phyloP scores from a whole-genome alignment of 2,329 filamentous ascomycete species.

The Teratosphaeria pseudoeucalypti region DNA sequence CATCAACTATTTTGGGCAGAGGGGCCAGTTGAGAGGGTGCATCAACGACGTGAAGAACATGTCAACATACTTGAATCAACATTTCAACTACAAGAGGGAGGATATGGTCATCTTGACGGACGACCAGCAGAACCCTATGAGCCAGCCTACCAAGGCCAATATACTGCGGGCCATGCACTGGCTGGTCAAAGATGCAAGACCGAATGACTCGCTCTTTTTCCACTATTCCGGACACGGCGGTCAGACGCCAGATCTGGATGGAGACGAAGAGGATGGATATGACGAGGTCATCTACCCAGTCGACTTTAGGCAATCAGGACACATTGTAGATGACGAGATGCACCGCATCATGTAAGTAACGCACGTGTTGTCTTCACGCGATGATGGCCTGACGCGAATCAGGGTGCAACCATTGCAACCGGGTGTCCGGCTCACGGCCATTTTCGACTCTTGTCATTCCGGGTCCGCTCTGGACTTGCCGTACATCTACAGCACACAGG shows the following conservation, averaged over 20 bases:
- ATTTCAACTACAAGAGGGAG: slow-evolving; percentile 85
- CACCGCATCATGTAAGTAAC: slow-evolving; percentile 53
- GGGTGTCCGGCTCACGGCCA: slow-evolving; percentile 74
- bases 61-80: slow-evolving; percentile 78
- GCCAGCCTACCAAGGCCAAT: slow-evolving; percentile 90
- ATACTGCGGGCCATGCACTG: slow-evolving; percentile 95
- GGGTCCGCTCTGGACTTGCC: slow-evolving; percentile 67
- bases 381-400: slow-evolving; percentile 9
- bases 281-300: slow-evolving; percentile 79
- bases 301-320: slow-evolving; percentile 67
- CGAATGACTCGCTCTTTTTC: slow-evolving; percentile 94
- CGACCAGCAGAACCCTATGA: slow-evolving; percentile 95
- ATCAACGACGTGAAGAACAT: slow-evolving; percentile 98
- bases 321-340: slow-evolving; percentile 78
- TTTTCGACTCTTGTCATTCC: slow-evolving; percentile 74
- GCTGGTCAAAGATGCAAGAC: slow-evolving; percentile 84
- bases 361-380: not conserved
- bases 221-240: slow-evolving; percentile 87
- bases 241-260: slow-evolving; percentile 69
- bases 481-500: slow-evolving; percentile 72
- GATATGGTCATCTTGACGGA: slow-evolving; percentile 97
- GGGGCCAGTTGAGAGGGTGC: slow-evolving; percentile 80
- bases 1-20: slow-evolving; percentile 93
- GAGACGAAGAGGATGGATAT: slow-evolving; percentile 71
- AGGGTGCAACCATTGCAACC: slow-evolving; percentile 62